Evolutionary conservation across 2,329 filamentous ascomycete species (phyloP).

Genomic region (Pseudogymnoascus sp.): DNA sequence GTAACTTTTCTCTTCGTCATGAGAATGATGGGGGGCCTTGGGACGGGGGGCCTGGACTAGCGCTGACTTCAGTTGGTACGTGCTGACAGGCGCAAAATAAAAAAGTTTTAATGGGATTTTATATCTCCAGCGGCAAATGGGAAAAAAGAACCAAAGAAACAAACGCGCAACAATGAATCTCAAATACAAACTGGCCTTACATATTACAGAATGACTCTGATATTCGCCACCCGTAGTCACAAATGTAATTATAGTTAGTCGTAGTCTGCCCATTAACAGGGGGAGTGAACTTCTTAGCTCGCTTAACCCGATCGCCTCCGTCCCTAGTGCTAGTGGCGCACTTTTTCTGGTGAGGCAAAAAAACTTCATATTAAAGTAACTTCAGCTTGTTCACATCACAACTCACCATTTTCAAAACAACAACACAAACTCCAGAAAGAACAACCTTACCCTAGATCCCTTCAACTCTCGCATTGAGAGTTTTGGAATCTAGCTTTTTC

Average conservation of each 20-base stretch:
- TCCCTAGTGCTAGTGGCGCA: slow-evolving; percentile 9
- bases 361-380: slow-evolving; percentile 8
- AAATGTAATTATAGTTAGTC: neutral
- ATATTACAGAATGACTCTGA: neutral
- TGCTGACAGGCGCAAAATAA: neutral
- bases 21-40: neutral
- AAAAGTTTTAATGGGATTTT: slow-evolving; percentile 5
- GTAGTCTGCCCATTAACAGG: neutral
- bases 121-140: neutral
- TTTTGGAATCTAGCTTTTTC: slow-evolving; percentile 41
- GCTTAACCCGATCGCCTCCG: slow-evolving; percentile 11
- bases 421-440: neutral
- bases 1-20: neutral
- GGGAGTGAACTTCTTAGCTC: slow-evolving; percentile 8
- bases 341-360: slow-evolving; percentile 6
- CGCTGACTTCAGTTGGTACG: neutral
- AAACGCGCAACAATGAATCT: neutral
- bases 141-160: neutral
- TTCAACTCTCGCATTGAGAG: slow-evolving; percentile 35
- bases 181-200: neutral
- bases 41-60: slow-evolving; percentile 1
- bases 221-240: neutral
- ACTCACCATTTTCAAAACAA: slow-evolving; percentile 7
- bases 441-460: slow-evolving; percentile 23
- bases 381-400: slow-evolving; percentile 3